Conservation (phyloP, 192 early-diverging fungal species). For the Thoreauomyces humboldtii region DNA sequence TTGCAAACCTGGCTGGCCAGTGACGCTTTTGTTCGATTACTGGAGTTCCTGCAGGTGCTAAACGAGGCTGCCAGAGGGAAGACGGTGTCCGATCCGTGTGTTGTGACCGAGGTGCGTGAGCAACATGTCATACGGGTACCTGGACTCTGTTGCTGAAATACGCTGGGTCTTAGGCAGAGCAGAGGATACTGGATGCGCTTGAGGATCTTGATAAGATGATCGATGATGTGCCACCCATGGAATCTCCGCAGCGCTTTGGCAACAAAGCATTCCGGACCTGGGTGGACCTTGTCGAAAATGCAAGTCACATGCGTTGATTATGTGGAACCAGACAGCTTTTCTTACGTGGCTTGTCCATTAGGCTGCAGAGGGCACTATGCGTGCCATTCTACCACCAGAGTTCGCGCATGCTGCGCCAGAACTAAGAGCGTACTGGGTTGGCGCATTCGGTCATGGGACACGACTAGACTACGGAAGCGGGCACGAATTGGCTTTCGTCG, state of each 20-base stretch:
- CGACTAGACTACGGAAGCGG: constrained; percentile 97
- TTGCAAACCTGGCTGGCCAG: constrained; percentile 59
- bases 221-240: constrained; percentile 70
- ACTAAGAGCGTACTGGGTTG: constrained; percentile 67
- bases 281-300: constrained; percentile 54
- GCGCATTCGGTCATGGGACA: constrained; percentile 80
- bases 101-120: constrained; percentile 53
- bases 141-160: not conserved
- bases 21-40: constrained; percentile 65
- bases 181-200: constrained; percentile 58
- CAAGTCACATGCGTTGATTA: constrained; percentile 3
- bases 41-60: constrained; percentile 70
- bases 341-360: not conserved
- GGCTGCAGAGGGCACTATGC: constrained; percentile 9
- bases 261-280: constrained; percentile 89
- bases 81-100: constrained; percentile 48
- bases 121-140: not conserved
- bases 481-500: constrained; percentile 88
- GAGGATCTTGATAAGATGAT: constrained; percentile 69
- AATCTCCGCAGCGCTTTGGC: constrained; percentile 79
- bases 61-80: constrained; percentile 70
- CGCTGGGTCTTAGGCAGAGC: constrained; percentile 46
- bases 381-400: constrained; percentile 29
- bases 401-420: constrained; percentile 61
- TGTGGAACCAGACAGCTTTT: not conserved